Evolutionary conservation across 768 basidiomycete genomes (phyloP), one percentile per base, ranked within the genome.

Genomic region (Guyanaporus albipodus): DNA sequence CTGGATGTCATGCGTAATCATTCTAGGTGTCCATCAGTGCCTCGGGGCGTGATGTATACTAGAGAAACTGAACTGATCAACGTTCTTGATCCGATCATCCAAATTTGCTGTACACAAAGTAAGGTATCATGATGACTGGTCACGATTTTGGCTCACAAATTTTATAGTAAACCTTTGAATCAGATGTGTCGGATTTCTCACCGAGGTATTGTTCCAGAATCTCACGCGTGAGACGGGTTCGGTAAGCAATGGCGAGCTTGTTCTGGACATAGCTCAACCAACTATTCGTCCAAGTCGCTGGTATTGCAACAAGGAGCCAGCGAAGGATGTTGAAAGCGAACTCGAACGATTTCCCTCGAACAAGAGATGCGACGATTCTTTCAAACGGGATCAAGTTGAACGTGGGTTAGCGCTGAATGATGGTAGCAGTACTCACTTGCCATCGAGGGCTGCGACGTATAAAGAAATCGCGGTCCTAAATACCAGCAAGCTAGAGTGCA

Each of bases 1-100:
- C 63, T 94, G 90, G 38, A 97, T 92, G 65, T 98, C 95, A 48
- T 94, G 85, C 2, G 92, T 95, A 42, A 96, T 89, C 86, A 93
- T 92, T 72, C 87, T 92, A 58, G 2, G 7, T 23, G 28, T 22
- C 35, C 27, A 33, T 62, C 38, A 61, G 39, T 52, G 35, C 24
- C 17, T 32, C 33, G n/a, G 23, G 53, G 26, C 21, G 23, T 27
- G 24, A 15, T 33, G 21, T 3, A 22, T 12, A 17, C 24, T 36
- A 14, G 15, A n/a, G 4, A 34, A 23, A 61, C 77, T 56, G 45
- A 56, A 88, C 87, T 96, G 92, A 64, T 97, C 93, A 14, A 91
- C 87, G 57, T 97, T 96, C 73, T 92, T 92, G 40, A 97, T 92
- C 40, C 95, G 75, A 62, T 97, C 95, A 61, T 97, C 94, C 56